These are phyloP conservation scores for Neohortaea acidophila DNA, from an alignment of 495 filamentous ascomycete genomes.

Conservation along the genomic window DNA sequence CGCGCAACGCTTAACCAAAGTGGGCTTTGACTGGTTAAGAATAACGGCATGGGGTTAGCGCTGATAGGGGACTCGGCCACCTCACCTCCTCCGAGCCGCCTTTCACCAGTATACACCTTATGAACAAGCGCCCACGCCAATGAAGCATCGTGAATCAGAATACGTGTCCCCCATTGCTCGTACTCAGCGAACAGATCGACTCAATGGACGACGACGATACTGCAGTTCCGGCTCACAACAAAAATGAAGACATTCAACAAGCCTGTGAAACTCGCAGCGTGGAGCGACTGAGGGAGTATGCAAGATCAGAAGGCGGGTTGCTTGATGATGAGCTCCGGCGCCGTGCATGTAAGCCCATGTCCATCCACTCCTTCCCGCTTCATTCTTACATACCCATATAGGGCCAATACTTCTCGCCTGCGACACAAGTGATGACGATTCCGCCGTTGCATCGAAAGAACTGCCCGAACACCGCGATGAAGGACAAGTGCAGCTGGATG, in stretches of 20 bases:
- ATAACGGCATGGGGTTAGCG: too few relatives aligned
- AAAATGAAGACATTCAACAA: slow-evolving; percentile 39
- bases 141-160: too few relatives aligned
- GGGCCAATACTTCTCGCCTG: slow-evolving; percentile 72
- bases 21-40: too few relatives aligned
- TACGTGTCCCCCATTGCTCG: too few relatives aligned
- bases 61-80: too few relatives aligned
- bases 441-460: slow-evolving; percentile 30
- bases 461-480: slow-evolving; percentile 66
- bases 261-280: slow-evolving; percentile 56
- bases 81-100: too few relatives aligned
- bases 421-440: slow-evolving; percentile 16
- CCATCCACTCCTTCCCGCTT: too few relatives aligned
- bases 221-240: neutral
- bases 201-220: neutral
- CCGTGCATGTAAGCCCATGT: slow-evolving; percentile 66
- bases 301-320: slow-evolving; percentile 60
- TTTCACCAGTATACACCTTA: too few relatives aligned
- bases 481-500: slow-evolving; percentile 76
- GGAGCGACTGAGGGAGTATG: slow-evolving; percentile 45
- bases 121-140: too few relatives aligned
- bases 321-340: slow-evolving; percentile 65
- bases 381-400: slow-evolving; percentile 24
- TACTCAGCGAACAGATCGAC: too few relatives aligned
- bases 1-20: too few relatives aligned